Base-by-base conservation (phyloP, 2,329 filamentous ascomycete species). In the Colletotrichum sp. region DNA sequence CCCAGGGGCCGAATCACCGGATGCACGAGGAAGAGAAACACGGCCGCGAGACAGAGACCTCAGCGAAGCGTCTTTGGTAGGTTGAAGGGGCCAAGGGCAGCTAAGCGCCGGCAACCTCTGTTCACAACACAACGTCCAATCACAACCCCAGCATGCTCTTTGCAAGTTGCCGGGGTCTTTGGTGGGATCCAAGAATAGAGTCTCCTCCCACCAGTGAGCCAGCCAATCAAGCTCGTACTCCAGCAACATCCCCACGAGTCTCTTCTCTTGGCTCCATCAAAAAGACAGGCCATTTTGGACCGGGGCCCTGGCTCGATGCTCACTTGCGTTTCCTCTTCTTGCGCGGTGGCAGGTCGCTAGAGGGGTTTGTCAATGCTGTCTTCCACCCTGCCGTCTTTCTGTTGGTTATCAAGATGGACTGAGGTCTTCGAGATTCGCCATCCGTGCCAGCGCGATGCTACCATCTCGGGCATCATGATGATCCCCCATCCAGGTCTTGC, bases 121-220 rank as follows among this genome's bases (percentile, higher is more conserved):
- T 75, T 76, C 75, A 78, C 77, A 74, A 27, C 9, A 36, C 48
- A 61, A 13, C 56, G 64, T 36, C 78, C 78, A 79, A 79, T 79
- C 76, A 75, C 10, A 65, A 60, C 60, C 74, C 64, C 61, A 43
- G 43, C 52, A 75, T 66, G 67, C 60, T 72, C 58, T 66, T 52
- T 28, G 27, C 34, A n/a, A 66, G 56, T 60, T 43, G 39, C 74
- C 55, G 48, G 72, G 73, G 28, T 60, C n/a, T 43, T 28, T 27
- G 34, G 28, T 27, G 62, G 56, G 32, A 68, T 77, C 78, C 72
- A 79, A 79, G 76, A 79, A 79, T 79, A 79, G 77, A 79, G 66
- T 72, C 67, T 55, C 66, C 61, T 68, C 48, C 27, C 68, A 66
- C 55, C 62, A 73, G 56, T 43, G 18, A 65, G n/a, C 18, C 56